A percentile compares a stretch with the other conserved stretches of the same genome.
Conservation (phyloP, 2,329 filamentous ascomycete species). For the Rachicladosporium sp. region DNA sequence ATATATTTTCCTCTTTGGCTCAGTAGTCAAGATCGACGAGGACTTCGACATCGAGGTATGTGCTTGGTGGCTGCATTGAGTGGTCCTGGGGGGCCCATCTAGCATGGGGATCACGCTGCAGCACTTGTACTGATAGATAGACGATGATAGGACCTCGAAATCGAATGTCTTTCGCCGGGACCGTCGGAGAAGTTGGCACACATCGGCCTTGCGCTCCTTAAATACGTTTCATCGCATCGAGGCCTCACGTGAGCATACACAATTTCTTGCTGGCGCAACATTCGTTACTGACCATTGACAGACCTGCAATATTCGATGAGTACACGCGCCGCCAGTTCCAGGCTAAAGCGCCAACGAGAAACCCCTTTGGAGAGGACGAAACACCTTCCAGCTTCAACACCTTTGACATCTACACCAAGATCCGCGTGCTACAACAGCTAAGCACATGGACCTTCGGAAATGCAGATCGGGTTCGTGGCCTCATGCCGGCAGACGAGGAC, state of each 20-base stretch:
- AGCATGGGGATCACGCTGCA: not conserved
- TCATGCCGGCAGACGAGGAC: conserved; percentile 68
- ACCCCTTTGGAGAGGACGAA: conserved; percentile 76
- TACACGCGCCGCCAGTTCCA: conserved; percentile 82
- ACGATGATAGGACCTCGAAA: conserved; percentile 62
- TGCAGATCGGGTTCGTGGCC: conserved; percentile 73
- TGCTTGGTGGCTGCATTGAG: not conserved
- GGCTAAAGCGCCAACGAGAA: conserved; percentile 63
- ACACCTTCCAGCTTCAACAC: conserved; percentile 60
- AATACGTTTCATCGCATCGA: conserved; percentile 86
- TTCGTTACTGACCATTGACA: conserved; percentile 26
- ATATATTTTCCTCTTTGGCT: conserved; percentile 85
- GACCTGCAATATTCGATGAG: conserved; percentile 80
- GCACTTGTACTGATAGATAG: conserved; percentile 15
- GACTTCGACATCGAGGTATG: conserved; percentile 80
- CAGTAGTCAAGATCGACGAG: conserved; percentile 78
- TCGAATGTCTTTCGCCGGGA: conserved; percentile 70
- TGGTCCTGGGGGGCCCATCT: not conserved
- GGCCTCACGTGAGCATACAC: conserved; percentile 65
- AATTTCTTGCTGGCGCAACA: not conserved
- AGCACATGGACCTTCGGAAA: conserved; percentile 82
- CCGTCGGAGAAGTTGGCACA: conserved; percentile 62
- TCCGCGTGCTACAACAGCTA: conserved; percentile 73
- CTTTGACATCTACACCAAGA: conserved; percentile 73
- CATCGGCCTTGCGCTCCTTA: conserved; percentile 76